These are phyloP conservation scores for Thalassiosira ordinaria DNA, from an alignment of 352 stramenopile genomes.

Conservation along the genomic window DNA sequence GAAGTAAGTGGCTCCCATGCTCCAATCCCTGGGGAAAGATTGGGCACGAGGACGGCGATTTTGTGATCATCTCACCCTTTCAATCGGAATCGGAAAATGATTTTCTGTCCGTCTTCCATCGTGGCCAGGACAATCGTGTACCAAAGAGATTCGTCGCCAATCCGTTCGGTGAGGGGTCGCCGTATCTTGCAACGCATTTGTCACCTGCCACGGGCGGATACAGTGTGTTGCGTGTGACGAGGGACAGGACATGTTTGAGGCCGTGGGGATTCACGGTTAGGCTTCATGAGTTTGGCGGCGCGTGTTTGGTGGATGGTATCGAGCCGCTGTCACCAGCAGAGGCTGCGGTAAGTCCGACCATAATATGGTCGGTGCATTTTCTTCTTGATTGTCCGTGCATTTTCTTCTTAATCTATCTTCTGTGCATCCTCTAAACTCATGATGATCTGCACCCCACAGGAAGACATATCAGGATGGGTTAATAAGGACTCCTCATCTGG, in stretches of 20 bases:
- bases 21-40: slow-evolving; percentile 74
- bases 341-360: slow-evolving; percentile 68
- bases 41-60: slow-evolving; percentile 64
- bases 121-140: slow-evolving; percentile 29
- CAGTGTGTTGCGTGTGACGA: slow-evolving; percentile 55
- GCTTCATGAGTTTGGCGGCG: slow-evolving; percentile 75
- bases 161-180: slow-evolving; percentile 55
- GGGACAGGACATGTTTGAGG: slow-evolving; percentile 54
- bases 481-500: slow-evolving; percentile 15
- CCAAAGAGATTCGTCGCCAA: slow-evolving; percentile 60
- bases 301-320: slow-evolving; percentile 72
- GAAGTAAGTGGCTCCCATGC: slow-evolving; percentile 53
- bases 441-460: slow-evolving; percentile 22
- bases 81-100: slow-evolving; percentile 28
- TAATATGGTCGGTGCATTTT: too few species aligned
- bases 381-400: too few species aligned
- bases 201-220: slow-evolving; percentile 60
- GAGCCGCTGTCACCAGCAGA: slow-evolving; percentile 64
- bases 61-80: slow-evolving; percentile 66
- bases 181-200: slow-evolving; percentile 66
- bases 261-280: slow-evolving; percentile 72
- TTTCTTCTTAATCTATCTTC: too few species aligned
- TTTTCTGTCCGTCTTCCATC: slow-evolving; percentile 47
- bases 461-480: slow-evolving; percentile 56
- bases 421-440: too few species aligned